These are phyloP conservation scores for Wickerhamiella sorbophila DNA, from an alignment of 805 yeast species.

Conservation along the genomic window DNA sequence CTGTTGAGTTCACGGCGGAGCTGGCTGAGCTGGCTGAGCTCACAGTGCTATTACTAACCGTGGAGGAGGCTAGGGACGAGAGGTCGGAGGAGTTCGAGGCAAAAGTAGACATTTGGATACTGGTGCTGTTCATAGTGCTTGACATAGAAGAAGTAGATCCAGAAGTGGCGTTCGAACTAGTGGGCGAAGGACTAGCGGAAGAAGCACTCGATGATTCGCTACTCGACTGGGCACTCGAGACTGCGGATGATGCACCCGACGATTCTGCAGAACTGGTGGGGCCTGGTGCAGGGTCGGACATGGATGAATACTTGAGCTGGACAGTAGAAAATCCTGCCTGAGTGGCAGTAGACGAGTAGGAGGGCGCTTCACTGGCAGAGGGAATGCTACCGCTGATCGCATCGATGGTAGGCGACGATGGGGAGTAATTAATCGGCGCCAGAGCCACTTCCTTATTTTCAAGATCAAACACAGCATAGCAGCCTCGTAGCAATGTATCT, in stretches of 20 bases:
- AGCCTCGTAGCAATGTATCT: slow-evolving; percentile 48
- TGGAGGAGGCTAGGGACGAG: not conserved
- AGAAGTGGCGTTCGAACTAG: not conserved
- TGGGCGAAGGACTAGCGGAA: not conserved
- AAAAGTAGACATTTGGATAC: too few species aligned
- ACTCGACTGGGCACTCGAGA: not conserved
- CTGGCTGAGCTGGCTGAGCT: not conserved
- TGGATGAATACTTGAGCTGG: not conserved
- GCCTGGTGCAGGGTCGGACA: not conserved
- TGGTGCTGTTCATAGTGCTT: too few species aligned
- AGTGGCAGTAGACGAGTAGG: slow-evolving; percentile 10
- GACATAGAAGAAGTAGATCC: not conserved
- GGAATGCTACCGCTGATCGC: slow-evolving; percentile 11
- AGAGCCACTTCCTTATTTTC: slow-evolving; percentile 42
- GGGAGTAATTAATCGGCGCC: slow-evolving; percentile 32
- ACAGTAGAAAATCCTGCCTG: not conserved
- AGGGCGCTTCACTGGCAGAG: slow-evolving; percentile 19
- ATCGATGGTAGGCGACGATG: slow-evolving; percentile 16
- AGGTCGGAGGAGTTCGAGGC: not conserved
- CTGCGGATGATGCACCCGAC: not conserved
- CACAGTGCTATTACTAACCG: not conserved
- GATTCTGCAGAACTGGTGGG: not conserved
- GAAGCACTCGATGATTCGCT: not conserved
- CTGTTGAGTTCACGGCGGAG: not conserved
- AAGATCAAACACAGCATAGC: slow-evolving; percentile 53